Percentiles rank a stretch among this genome's conserved stretches.
These are phyloP conservation scores for Paspalum notatum DNA, from an alignment of 176 grass and related monocot genomes.

Conservation along the genomic window DNA sequence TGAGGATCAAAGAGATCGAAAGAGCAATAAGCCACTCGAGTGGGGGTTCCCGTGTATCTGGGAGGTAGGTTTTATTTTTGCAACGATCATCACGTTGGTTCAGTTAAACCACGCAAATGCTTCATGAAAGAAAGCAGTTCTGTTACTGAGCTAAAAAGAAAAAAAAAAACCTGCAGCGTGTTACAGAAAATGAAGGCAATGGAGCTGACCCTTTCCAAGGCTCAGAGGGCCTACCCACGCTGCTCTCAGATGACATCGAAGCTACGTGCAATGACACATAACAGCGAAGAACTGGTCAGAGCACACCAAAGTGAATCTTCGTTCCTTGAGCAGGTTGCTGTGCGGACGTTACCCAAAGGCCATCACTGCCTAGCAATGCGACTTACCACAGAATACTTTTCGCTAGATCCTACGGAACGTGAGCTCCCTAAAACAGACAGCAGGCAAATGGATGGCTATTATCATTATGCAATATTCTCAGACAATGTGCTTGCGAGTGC, in stretches of 20 bases:
- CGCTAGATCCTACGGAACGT: slow-evolving; percentile 48
- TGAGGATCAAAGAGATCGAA: slow-evolving; percentile 83
- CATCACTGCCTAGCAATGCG: slow-evolving; percentile 86
- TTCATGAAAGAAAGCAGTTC: not conserved
- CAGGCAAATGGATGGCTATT: slow-evolving; percentile 42
- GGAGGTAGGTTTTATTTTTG: slow-evolving; percentile 48
- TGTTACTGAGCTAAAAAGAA: slow-evolving; percentile 44
- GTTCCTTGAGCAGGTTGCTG: slow-evolving; percentile 74
- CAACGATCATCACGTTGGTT: not conserved
- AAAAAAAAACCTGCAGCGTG: slow-evolving; percentile 47
- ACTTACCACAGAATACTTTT: slow-evolving; percentile 79
- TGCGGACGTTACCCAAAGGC: slow-evolving; percentile 75
- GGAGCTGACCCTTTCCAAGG: slow-evolving; percentile 70
- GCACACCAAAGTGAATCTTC: slow-evolving; percentile 69
- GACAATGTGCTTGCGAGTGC: slow-evolving; percentile 85
- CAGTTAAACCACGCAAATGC: not conserved
- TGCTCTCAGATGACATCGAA: slow-evolving; percentile 74
- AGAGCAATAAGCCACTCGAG: slow-evolving; percentile 62
- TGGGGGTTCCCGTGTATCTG: slow-evolving; percentile 50
- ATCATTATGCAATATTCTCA: slow-evolving; percentile 90
- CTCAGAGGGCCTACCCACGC: slow-evolving; percentile 60
- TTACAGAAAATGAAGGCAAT: slow-evolving; percentile 86
- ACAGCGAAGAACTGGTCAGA: slow-evolving; percentile 80
- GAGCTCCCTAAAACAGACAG: slow-evolving; percentile 47
- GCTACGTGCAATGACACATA: slow-evolving; percentile 68